Percentiles rank a stretch among this genome's conserved stretches.
These are phyloP conservation scores for Aspergillus affinis DNA, from an alignment of 495 filamentous ascomycete species.

Conservation along the genomic window DNA sequence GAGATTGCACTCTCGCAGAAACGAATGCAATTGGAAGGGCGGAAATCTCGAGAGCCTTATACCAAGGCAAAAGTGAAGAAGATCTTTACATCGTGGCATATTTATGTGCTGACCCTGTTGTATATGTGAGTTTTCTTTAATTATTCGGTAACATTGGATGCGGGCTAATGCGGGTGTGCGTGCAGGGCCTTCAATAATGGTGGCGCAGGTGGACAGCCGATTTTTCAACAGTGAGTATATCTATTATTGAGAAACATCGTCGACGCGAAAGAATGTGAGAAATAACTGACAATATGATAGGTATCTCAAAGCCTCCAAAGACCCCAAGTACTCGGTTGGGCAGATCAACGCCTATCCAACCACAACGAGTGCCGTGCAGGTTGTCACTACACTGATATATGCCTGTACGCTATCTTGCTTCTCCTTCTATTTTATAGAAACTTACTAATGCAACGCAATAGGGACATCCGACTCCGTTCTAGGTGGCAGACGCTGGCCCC, in stretches of 20 bases:
- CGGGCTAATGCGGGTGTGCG: neutral
- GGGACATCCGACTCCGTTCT: constrained; percentile 52
- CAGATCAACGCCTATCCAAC: constrained; percentile 50
- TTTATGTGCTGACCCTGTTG: constrained; percentile 44
- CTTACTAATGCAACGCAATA: constrained; percentile 16
- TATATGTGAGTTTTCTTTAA: constrained; percentile 35
- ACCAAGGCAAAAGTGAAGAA: constrained; percentile 49
- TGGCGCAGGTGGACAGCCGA: constrained; percentile 30
- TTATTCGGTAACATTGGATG: neutral
- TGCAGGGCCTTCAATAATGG: constrained; percentile 41
- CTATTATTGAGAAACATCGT: neutral
- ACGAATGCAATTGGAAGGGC: constrained; percentile 50
- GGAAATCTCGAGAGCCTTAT: constrained; percentile 42
- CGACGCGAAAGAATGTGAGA: neutral
- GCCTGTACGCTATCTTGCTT: constrained; percentile 39
- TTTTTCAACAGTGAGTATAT: constrained; percentile 38
- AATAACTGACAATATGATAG: constrained; percentile 8
- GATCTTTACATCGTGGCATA: constrained; percentile 55
- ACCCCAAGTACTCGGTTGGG: constrained; percentile 38
- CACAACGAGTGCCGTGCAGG: constrained; percentile 45
- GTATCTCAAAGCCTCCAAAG: constrained; percentile 37
- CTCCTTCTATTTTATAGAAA: neutral
- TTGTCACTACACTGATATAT: constrained; percentile 47
- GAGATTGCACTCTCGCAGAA: constrained; percentile 43
- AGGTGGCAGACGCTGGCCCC: constrained; percentile 55